phyloP scores from a whole-genome alignment of 768 basidiomycete genomes.

The Phlegmacium glaucopus region DNA sequence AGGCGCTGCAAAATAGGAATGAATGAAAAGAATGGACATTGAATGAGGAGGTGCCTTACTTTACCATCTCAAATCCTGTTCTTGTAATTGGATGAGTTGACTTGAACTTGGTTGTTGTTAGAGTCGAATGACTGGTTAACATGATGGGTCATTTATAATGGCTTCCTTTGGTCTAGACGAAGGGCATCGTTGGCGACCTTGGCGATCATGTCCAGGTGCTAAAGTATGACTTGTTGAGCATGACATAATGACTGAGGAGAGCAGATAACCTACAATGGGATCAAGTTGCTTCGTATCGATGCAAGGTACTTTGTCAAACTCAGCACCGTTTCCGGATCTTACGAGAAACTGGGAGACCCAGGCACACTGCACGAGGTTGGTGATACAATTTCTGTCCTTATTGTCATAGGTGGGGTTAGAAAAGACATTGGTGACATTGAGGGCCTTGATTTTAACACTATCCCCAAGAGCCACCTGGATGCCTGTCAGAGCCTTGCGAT shows the following conservation, averaged over 20 bases:
- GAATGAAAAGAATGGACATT: too few species aligned
- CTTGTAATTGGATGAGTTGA: constrained; percentile 36
- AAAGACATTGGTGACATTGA: constrained; percentile 37
- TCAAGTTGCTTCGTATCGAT: constrained; percentile 42
- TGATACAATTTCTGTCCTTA: constrained; percentile 24
- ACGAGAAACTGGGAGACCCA: constrained; percentile 50
- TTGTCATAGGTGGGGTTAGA: constrained; percentile 31
- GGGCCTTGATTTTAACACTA: constrained; percentile 27
- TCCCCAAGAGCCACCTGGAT: constrained; percentile 41
- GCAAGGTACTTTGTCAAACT: constrained; percentile 37
- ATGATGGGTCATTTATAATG: constrained; percentile 39
- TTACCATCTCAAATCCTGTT: constrained; percentile 29
- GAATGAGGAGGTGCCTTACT: constrained; percentile 25
- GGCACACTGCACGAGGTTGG: constrained; percentile 40
- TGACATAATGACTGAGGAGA: neutral
- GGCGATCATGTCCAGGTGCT: constrained; percentile 37
- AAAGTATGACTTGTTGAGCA: neutral
- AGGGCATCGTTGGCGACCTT: constrained; percentile 44
- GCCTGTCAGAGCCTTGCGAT: constrained; percentile 37
- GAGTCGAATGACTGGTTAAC: constrained; percentile 22
- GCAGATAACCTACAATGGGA: constrained; percentile 27
- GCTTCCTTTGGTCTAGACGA: constrained; percentile 46
- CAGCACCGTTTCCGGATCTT: constrained; percentile 36
- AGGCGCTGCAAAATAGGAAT: constrained; percentile 19
- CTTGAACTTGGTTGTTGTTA: constrained; percentile 17